Evolutionary conservation across 495 filamentous ascomycete species (phyloP), one percentile per base, ranked within the genome.

Genomic region (Talaromyces ruber): DNA sequence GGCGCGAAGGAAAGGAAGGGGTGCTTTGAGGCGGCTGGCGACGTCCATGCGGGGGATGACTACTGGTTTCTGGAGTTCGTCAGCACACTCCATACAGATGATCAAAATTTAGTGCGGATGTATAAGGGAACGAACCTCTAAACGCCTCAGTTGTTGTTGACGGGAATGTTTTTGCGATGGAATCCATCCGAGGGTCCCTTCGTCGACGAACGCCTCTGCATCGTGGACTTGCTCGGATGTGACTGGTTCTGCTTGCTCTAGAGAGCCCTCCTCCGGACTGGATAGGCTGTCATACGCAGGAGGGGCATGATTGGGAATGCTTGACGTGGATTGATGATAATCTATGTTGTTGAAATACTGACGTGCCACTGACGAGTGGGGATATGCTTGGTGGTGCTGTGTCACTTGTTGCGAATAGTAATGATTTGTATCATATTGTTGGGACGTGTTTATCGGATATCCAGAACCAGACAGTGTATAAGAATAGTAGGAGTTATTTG

Each of bases 1-100:
- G 16, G 61, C 64, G 21, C 64, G 61, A 2, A 58, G 22, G 21
- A 66, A 66, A 1, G 64, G 64, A 6, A 59, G 21, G 37, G 57
- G 57, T 1, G 57, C 32, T 45, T 59, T 59, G 9, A 59, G 34
- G 26, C 30, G 18, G 11, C 30, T 21, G 1, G 21, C 12, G 6
- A 59, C 24, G 34, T 24, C 57, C 1, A 59, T 16, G n/a, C 57
- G 32, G 2, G 57, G 57, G 30, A 59, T 59, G 1, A 59, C 57
- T 14, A 59, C 57, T 21, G 57, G 57, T 59, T 45, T 59, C 57
- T 59, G 21, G 11, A 2, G 25, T n/a, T n/a, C n/a, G n/a, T n/a
- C n/a, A n/a, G n/a, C n/a, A n/a, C n/a, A n/a, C n/a, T n/a, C n/a
- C n/a, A n/a, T n/a, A n/a, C n/a, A n/a, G n/a, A n/a, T n/a, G n/a